These are phyloP conservation scores for Eragrostis tef DNA, from an alignment of 202 grass and related monocot species.

Conservation along the genomic window DNA sequence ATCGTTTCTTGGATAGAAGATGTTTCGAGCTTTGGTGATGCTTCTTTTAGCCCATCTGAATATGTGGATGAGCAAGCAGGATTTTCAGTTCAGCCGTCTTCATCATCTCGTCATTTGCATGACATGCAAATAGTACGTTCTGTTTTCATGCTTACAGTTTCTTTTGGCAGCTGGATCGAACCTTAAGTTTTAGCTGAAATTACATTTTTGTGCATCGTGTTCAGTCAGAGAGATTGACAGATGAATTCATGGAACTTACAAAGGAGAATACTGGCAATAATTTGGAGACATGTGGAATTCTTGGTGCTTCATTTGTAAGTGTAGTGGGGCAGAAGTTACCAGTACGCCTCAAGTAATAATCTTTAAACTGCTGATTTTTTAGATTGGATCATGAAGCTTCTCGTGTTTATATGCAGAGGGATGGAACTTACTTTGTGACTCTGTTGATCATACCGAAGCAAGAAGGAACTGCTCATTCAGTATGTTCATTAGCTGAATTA, in stretches of 20 bases:
- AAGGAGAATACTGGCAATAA: constrained; percentile 87
- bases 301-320: constrained; percentile 95
- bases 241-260: constrained; percentile 96
- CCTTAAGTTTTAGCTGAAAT: constrained; percentile 32
- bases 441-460: constrained; percentile 93
- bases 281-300: constrained; percentile 89
- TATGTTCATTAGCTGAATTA: constrained; percentile 63
- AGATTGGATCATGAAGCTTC: constrained; percentile 33
- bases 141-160: background rate
- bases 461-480: constrained; percentile 89
- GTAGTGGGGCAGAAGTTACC: constrained; percentile 8
- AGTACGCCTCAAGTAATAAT: background rate
- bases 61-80: constrained; percentile 50
- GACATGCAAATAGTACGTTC: constrained; percentile 80
- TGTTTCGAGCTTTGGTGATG: constrained; percentile 51
- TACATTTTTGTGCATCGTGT: constrained; percentile 40
- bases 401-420: constrained; percentile 57
- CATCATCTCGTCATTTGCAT: constrained; percentile 61
- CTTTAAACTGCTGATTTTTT: background rate
- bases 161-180: background rate
- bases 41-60: constrained; percentile 57
- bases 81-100: constrained; percentile 54
- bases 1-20: constrained; percentile 91
- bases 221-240: constrained; percentile 84
- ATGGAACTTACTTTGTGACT: constrained; percentile 84